phyloP scores from a whole-genome alignment of 2,329 filamentous ascomycete genomes.

The Colletotrichum salicis region DNA sequence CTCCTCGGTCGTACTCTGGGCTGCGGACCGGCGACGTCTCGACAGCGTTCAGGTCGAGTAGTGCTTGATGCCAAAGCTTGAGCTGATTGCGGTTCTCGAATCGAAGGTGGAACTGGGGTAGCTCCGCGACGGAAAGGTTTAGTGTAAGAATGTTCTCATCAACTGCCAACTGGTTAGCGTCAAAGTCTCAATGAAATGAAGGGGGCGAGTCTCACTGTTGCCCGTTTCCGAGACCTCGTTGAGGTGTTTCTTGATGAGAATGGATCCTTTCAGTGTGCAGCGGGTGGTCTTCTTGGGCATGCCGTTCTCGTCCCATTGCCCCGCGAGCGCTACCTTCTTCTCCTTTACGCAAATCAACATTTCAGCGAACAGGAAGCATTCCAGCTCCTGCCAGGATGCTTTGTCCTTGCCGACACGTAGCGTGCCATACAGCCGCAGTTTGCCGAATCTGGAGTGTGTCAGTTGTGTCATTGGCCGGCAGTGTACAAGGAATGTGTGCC shows the following conservation, averaged over 20 bases:
- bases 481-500: neutral
- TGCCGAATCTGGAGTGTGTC: slow-evolving; percentile 77
- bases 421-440: slow-evolving; percentile 87
- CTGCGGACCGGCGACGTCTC: slow-evolving; percentile 72
- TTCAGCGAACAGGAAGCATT: slow-evolving; percentile 96
- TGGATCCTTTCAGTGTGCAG: slow-evolving; percentile 95
- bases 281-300: slow-evolving; percentile 73
- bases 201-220: slow-evolving; percentile 46
- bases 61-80: slow-evolving; percentile 88
- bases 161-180: slow-evolving; percentile 48
- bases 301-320: slow-evolving; percentile 74
- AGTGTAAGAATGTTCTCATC: slow-evolving; percentile 90
- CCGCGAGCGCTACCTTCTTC: slow-evolving; percentile 75
- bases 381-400: slow-evolving; percentile 95
- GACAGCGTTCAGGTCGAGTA: slow-evolving; percentile 83
- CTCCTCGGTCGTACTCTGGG: slow-evolving; percentile 79
- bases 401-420: slow-evolving; percentile 96
- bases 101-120: slow-evolving; percentile 92
- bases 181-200: slow-evolving; percentile 31
- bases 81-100: slow-evolving; percentile 87
- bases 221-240: slow-evolving; percentile 84
- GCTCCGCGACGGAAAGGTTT: slow-evolving; percentile 88
- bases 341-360: slow-evolving; percentile 99
- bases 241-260: slow-evolving; percentile 97
- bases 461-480: slow-evolving; percentile 38